These are phyloP conservation scores for Lipomyces yamanashiensis DNA, from an alignment of 805 yeast genomes.

Conservation along the genomic window DNA sequence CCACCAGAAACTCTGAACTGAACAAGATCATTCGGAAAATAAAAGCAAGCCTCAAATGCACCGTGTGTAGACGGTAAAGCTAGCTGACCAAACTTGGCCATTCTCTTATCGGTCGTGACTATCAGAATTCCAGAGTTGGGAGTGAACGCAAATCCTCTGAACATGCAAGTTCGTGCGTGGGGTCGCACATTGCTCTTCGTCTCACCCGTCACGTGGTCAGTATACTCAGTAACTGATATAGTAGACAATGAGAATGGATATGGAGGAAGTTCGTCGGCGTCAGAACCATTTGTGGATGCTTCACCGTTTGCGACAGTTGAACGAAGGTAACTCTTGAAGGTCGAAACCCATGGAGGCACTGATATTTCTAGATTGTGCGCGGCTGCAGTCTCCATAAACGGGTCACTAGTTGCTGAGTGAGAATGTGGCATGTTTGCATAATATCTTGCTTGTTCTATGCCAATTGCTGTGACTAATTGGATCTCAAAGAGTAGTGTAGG, in stretches of 20 bases:
- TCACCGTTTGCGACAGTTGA: neutral
- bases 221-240: slow-evolving; percentile 18
- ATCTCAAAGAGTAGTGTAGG: too few relatives aligned
- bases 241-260: slow-evolving; percentile 31
- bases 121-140: slow-evolving; percentile 31
- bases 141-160: slow-evolving; percentile 33
- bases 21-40: slow-evolving; percentile 21
- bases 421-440: neutral
- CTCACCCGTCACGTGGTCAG: slow-evolving; percentile 6
- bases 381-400: slow-evolving; percentile 4
- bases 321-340: slow-evolving; percentile 19
- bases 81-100: slow-evolving; percentile 33
- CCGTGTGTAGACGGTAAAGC: slow-evolving; percentile 11
- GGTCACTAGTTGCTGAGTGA: neutral
- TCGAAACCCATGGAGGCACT: slow-evolving; percentile 30
- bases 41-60: slow-evolving; percentile 35
- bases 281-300: neutral
- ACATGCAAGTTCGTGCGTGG: slow-evolving; percentile 34
- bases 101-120: slow-evolving; percentile 33
- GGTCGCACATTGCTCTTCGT: slow-evolving; percentile 19
- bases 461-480: neutral
- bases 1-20: slow-evolving; percentile 34
- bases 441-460: neutral
- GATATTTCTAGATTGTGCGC: slow-evolving; percentile 25
- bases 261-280: neutral